Base-by-base conservation (phyloP, 176 grass and related monocot species). In the Bromus sterilis region DNA sequence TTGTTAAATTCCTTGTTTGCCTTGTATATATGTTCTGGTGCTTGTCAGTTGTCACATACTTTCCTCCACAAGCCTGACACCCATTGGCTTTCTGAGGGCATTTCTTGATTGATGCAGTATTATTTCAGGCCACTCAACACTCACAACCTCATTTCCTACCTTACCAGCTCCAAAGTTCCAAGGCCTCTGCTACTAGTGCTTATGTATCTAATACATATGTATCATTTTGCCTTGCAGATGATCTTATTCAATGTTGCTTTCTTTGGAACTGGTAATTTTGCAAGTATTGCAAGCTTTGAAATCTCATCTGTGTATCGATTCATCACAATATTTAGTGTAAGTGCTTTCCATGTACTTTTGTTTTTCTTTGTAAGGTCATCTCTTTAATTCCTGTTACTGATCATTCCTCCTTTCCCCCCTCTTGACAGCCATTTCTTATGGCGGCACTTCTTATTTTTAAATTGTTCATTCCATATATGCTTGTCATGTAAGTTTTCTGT, bases 231-330 rank as follows among this genome's bases (percentile, higher is more conserved):
- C 44, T 48, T 87, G 80, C 85, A 97, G 94, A 88, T 92, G 88
- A 87, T 94, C 35, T 91, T 97, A 83, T 97, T 94, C 75, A 97
- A 97, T 87, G 92, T 94, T 41, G 94, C 94, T 23, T 97, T 97
- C 89, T 97, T 97, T 83, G 95, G 95, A 78, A 94, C 95, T 11
- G 95, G 95, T 71, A 97, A 97, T 79, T 97, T 97, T 93, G 95
- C 95, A 72, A 97, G 95, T 77, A 97, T 97, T 91, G 92, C 95
- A 87, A 97, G 92, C 81, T 97, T 97, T 87, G 95, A 94, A 80
- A 97, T 97, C 63, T 97, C 95, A 78, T 97, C 95, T 29, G 95
- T 97, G 33, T 97, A 97, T 65, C 91, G 92, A 77, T 97, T 97
- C 84, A 92, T 97, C 86, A 97, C 95, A 90, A 90, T 97, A 30